phyloP scores from a whole-genome alignment of 345 rosid genomes.

The Linum lewisii region DNA sequence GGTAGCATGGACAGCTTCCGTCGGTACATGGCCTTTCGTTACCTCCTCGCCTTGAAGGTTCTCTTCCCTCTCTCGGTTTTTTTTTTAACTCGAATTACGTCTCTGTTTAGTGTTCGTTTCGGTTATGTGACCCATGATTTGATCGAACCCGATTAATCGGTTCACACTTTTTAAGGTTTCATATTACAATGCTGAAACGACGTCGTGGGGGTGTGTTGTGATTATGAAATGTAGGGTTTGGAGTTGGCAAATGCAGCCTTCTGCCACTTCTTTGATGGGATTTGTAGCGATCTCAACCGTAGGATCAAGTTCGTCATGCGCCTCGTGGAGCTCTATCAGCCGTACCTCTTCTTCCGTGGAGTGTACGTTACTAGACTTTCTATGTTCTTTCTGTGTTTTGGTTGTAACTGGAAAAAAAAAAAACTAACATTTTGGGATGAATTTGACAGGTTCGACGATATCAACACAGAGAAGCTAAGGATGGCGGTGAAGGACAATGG shows the following conservation, averaged over 20 bases:
- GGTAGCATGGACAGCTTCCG: constrained; percentile 63
- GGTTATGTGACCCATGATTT: no score
- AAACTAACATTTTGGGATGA: not conserved
- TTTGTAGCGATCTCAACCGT: constrained; percentile 31
- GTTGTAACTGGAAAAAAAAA: not conserved
- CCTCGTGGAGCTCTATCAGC: constrained; percentile 60
- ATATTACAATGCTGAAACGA: no score
- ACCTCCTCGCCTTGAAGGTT: constrained; percentile 58
- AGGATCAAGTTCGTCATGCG: constrained; percentile 54
- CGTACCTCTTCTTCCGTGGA: constrained; percentile 68
- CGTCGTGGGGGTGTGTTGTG: no score
- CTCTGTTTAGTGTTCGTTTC: no score
- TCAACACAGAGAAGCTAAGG: constrained; percentile 39
- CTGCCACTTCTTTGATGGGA: constrained; percentile 32
- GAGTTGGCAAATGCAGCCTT: constrained; percentile 39
- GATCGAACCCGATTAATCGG: no score
- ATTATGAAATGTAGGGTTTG: constrained; percentile 25
- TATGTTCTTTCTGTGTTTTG: not conserved
- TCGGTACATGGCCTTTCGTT: constrained; percentile 58
- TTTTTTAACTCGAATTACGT: not conserved
- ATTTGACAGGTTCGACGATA: constrained; percentile 51
- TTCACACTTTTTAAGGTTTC: no score
- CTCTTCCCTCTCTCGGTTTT: not conserved
- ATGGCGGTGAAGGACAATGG: constrained; percentile 23
- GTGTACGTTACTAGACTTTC: constrained; percentile 39